phyloP scores from a whole-genome alignment of 345 rosid species.

The Acer yangbiense region DNA sequence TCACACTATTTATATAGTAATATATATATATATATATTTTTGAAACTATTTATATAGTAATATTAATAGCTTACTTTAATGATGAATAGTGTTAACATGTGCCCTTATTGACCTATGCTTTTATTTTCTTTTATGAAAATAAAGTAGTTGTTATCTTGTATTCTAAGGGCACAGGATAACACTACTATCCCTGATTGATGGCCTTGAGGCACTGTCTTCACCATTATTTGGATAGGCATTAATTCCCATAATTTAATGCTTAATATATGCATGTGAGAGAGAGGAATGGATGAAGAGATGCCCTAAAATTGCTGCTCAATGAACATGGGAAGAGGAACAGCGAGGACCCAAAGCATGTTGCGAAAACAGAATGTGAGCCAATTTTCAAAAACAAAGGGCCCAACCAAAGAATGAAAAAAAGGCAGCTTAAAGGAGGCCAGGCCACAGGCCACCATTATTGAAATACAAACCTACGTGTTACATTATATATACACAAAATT shows the following conservation, averaged over 20 bases:
- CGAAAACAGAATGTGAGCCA: slow-evolving; percentile 3
- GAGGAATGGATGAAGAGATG: background rate
- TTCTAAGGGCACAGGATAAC: background rate
- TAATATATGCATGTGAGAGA: background rate
- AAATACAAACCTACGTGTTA: background rate
- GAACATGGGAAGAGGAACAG: slow-evolving; percentile 19
- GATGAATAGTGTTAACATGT: no score
- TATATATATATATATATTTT: no score
- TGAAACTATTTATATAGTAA: no score
- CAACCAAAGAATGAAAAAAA: background rate
- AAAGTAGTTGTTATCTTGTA: no score
- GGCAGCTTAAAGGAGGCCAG: slow-evolving; percentile 2
- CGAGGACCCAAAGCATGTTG: slow-evolving; percentile 30
- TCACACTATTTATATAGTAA: no score
- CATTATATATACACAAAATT: background rate
- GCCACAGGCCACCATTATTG: slow-evolving; percentile 13
- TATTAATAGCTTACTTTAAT: no score
- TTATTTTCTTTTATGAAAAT: no score
- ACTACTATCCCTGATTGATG: slow-evolving; percentile 11
- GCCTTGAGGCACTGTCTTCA: slow-evolving; percentile 1
- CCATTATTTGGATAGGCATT: slow-evolving; percentile 17
- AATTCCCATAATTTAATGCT: background rate
- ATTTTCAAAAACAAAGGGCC: slow-evolving; percentile 16
- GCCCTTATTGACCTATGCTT: no score
- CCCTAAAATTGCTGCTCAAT: slow-evolving; percentile 4